These are phyloP conservation scores for Batkoa obscura DNA, from an alignment of 371 early-diverging fungal genomes.

Conservation along the genomic window DNA sequence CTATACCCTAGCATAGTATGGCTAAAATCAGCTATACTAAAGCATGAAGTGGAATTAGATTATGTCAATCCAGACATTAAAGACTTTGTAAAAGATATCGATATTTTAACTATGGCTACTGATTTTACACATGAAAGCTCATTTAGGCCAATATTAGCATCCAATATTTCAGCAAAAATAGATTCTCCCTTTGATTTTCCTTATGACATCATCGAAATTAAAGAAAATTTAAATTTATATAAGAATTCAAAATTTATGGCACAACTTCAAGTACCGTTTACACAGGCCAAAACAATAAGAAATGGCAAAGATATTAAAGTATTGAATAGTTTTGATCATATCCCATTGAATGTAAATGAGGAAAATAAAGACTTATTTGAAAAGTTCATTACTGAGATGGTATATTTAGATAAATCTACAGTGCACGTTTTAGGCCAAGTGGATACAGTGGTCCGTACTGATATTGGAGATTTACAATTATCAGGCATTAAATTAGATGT, in stretches of 20 bases:
- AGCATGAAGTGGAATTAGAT: not conserved
- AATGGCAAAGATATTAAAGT: not conserved
- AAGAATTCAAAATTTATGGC: not conserved
- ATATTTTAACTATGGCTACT: not conserved
- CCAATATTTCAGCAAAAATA: not conserved
- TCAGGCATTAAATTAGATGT: not conserved
- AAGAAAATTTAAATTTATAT: not conserved
- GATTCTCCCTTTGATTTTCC: slow-evolving; percentile 4
- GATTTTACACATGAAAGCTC: not conserved
- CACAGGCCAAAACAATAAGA: not conserved
- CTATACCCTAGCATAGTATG: not conserved
- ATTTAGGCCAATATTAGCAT: not conserved
- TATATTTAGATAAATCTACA: not conserved
- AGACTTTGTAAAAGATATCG: not conserved
- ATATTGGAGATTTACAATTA: not conserved
- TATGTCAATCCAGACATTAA: not conserved
- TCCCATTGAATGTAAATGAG: not conserved
- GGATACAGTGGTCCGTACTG: not conserved
- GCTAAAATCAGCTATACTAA: not conserved
- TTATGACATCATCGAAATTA: not conserved
- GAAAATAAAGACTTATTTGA: not conserved
- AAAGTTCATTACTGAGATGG: not conserved
- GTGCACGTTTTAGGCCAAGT: not conserved
- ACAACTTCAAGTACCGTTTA: not conserved
- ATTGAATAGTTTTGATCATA: not conserved